Evolutionary conservation across 495 filamentous ascomycete species (phyloP), one percentile per base, ranked within the genome.

Genomic region (Aspergillus wentii): DNA sequence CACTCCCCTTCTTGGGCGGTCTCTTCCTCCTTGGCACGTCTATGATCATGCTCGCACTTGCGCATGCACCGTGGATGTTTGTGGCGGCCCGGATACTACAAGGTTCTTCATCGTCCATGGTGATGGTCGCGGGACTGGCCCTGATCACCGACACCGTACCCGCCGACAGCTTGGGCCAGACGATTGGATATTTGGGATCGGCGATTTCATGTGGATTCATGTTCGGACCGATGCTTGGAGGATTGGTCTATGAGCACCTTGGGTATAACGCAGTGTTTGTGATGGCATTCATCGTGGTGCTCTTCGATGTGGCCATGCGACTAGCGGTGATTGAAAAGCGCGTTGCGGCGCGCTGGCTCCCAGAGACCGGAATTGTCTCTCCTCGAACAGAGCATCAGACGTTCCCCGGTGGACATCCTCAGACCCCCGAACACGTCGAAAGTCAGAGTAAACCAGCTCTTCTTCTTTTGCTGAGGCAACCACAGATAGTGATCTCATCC

Each of bases 301-400:
- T 43, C 2, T 20, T 85, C 8, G 82, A 86, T 60, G 72, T 84
- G 40, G 22, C 72, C n/a, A 75, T 83, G 74, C 69, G 82, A 5
- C 40, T 82, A 3, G 52, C 74, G 1, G 60, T 85, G 37, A 68
- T 86, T 28, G 82, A 85, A 56, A 84, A 84, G 61, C 76, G 74
- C 43, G 58, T 52, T 10, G 60, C 55, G 13, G 22, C 27, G 4
- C 40, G 35, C 1, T 62, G 51, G 56, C 34, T 40, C 20, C 27
- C 3, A 3, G 40, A 43, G n/a, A n/a, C n/a, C n/a, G n/a, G n/a
- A n/a, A n/a, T n/a, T n/a, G n/a, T n/a, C n/a, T n/a, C n/a, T n/a
- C n/a, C n/a, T n/a, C n/a, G n/a, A n/a, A n/a, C n/a, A n/a, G n/a
- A n/a, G n/a, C n/a, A n/a, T n/a, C n/a, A n/a, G n/a, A n/a, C n/a